These are phyloP conservation scores for Fusarium circinatum DNA, from an alignment of 2,329 filamentous ascomycete genomes.

Conservation along the genomic window DNA sequence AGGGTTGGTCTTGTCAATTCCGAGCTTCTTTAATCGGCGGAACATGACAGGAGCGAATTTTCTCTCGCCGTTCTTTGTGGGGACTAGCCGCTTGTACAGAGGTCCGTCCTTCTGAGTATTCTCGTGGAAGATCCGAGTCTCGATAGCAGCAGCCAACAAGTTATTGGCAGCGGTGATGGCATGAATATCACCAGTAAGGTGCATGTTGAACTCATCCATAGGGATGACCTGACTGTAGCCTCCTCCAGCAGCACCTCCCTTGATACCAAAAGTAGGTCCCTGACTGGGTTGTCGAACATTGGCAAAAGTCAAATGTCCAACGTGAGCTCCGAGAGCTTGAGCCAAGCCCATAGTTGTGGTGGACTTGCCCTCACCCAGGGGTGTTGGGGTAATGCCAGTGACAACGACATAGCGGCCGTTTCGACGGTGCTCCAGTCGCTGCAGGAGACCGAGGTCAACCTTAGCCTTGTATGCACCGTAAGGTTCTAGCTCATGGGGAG, in stretches of 20 bases:
- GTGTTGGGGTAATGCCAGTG: conserved; percentile 95
- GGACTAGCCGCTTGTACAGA: conserved; percentile 88
- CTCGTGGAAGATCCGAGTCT: conserved; percentile 98
- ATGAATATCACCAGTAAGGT: conserved; percentile 97
- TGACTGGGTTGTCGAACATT: conserved; percentile 98
- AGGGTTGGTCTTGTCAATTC: conserved; percentile 94
- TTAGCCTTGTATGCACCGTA: conserved; percentile 98
- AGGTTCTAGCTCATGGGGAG: conserved; percentile 88
- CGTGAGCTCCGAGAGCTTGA: conserved; percentile 89
- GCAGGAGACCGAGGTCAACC: conserved; percentile 83
- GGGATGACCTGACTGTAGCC: conserved; percentile 99
- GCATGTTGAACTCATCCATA: conserved; percentile 99
- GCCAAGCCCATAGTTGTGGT: conserved; percentile 97
- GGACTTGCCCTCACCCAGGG: conserved; percentile 96
- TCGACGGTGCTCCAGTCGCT: conserved; percentile 85
- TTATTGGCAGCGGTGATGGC: conserved; percentile 98
- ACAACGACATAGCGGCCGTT: conserved; percentile 94
- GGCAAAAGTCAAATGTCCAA: conserved; percentile 89
- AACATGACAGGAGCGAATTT: conserved; percentile 92
- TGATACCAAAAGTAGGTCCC: conserved; percentile 98
- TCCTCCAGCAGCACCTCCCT: conserved; percentile 95
- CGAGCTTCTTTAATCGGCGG: conserved; percentile 92
- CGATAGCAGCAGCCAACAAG: conserved; percentile 92
- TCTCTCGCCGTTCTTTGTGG: conserved; percentile 88
- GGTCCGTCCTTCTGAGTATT: conserved; percentile 91